phyloP scores from a whole-genome alignment of 1,284 basidiomycete species.

The Xanthoconium separans region DNA sequence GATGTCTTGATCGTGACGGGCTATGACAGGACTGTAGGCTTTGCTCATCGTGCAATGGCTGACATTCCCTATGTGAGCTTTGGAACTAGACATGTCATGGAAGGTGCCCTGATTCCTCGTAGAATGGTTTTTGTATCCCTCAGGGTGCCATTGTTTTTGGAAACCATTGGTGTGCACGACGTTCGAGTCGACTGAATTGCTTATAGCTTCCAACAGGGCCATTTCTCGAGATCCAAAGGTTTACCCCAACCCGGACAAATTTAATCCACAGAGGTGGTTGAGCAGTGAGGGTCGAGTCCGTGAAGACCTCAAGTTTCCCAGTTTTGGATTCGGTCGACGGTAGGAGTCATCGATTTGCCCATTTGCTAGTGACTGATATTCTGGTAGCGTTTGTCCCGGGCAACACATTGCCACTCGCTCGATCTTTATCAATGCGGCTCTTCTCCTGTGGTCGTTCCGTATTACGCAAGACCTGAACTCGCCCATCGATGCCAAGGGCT shows the following conservation, averaged over 20 bases:
- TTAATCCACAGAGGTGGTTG: constrained; percentile 32
- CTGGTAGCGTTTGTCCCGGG: constrained; percentile 56
- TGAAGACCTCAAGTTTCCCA: constrained; percentile 32
- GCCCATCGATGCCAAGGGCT: constrained; percentile 56
- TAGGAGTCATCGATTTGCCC: neutral
- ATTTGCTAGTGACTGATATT: neutral
- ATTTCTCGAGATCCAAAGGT: constrained; percentile 31
- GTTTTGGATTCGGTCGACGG: constrained; percentile 35
- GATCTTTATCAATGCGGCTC: constrained; percentile 58
- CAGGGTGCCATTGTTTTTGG: constrained; percentile 34
- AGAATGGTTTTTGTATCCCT: constrained; percentile 32
- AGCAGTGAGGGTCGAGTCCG: constrained; percentile 24
- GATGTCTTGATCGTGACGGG: neutral
- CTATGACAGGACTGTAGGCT: constrained; percentile 22
- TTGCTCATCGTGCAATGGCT: constrained; percentile 29
- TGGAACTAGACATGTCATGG: neutral
- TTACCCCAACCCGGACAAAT: constrained; percentile 31
- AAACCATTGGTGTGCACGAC: constrained; percentile 29
- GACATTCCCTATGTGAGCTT: constrained; percentile 33
- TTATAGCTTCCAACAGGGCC: constrained; percentile 21
- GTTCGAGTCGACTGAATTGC: neutral
- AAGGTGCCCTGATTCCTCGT: constrained; percentile 5
- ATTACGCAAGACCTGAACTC: constrained; percentile 47
- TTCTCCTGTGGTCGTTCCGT: constrained; percentile 61
- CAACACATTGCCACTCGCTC: constrained; percentile 60